A percentile compares a stretch with the other conserved stretches of the same genome.
Evolutionary conservation across 495 filamentous ascomycete genomes (phyloP).

Genomic region (Aspergillus bertholletiae): DNA sequence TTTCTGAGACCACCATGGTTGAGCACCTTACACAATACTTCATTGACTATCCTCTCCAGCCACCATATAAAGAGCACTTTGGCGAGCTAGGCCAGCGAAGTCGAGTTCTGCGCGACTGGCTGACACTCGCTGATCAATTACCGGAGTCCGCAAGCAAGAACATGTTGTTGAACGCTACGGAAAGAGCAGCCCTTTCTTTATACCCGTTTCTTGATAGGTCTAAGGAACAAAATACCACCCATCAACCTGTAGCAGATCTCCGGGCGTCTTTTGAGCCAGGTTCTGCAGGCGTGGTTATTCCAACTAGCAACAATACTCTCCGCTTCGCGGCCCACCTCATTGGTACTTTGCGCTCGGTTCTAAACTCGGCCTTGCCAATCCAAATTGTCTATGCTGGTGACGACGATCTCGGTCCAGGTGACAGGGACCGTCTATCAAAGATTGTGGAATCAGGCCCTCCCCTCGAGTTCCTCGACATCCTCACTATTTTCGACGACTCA

Average conservation of each 20-base stretch:
- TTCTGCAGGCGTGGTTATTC: constrained; percentile 4
- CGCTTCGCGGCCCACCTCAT: constrained; percentile 7
- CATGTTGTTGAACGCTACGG: not conserved
- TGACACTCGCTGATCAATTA: not conserved
- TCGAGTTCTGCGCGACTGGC: constrained; percentile 5
- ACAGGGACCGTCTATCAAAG: not conserved
- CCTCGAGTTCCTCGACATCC: constrained; percentile 5
- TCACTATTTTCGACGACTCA: constrained; percentile 5
- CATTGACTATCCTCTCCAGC: constrained; percentile 7
- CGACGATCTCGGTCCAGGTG: not conserved
- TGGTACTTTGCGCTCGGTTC: constrained; percentile 1
- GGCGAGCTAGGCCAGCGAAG: constrained; percentile 9
- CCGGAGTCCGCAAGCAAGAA: not conserved
- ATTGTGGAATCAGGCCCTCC: not conserved
- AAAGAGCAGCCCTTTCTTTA: not conserved
- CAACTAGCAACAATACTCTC: constrained; percentile 7
- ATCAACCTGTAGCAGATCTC: not conserved
- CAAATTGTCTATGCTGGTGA: constrained; percentile 9
- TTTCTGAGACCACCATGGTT: not conserved
- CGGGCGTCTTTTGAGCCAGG: not conserved
- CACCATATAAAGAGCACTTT: constrained; percentile 4
- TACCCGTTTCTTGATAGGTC: constrained; percentile 4
- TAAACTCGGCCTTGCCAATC: constrained; percentile 7
- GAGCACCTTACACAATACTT: constrained; percentile 4
- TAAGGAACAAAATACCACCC: not conserved